Evolutionary conservation across 148 eudicot species (phyloP), one percentile per base, ranked within the genome.

Genomic region (Vaccinium darrowii): DNA sequence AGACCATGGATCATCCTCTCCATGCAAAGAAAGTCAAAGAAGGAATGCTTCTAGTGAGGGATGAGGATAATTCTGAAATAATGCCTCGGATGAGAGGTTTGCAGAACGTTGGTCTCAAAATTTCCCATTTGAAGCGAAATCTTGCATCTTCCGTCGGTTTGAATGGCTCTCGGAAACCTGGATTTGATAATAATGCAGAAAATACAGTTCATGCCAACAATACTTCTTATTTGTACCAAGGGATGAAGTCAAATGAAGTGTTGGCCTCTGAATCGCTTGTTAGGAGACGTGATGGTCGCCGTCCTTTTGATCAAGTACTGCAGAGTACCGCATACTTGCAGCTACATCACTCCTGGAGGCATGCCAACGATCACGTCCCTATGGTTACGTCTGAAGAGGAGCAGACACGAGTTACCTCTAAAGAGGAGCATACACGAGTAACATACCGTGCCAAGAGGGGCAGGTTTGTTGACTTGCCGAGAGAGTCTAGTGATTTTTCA

Each of bases 241-340:
- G 88, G 77, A 91, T 90, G 85, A 88, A 89, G 88, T 63, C 85
- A 58, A 74, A 87, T 76, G 92, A 91, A 15, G 86, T 83, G 27
- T 85, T 85, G 69, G 85, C 25, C 52, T 91, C 87, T 81, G 95
- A 90, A 60, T 84, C 92, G 73, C 74, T 87, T 73, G 81, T 76
- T 71, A 91, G 88, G 92, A 88, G 91, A 79, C 93, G 87, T 85
- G 91, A 87, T 75, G 90, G 87, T 58, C 89, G 87, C 82, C 90
- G 76, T 57, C 87, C 91, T 79, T 87, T 89, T 85, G 90, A 84
- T 86, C 91, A 89, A 60, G 79, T 89, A 75, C 85, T 88, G 79
- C 89, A 86, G 84, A 89, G 85, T 76, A 89, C 88, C 78, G 82
- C 82, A 52, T 86, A 84, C 71, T 85, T 88, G 60, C 81, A 86